Percentiles rank a stretch among this genome's conserved stretches.
Evolutionary conservation across 176 grass and related monocot species (phyloP).

Genomic region (Otatea glauca): DNA sequence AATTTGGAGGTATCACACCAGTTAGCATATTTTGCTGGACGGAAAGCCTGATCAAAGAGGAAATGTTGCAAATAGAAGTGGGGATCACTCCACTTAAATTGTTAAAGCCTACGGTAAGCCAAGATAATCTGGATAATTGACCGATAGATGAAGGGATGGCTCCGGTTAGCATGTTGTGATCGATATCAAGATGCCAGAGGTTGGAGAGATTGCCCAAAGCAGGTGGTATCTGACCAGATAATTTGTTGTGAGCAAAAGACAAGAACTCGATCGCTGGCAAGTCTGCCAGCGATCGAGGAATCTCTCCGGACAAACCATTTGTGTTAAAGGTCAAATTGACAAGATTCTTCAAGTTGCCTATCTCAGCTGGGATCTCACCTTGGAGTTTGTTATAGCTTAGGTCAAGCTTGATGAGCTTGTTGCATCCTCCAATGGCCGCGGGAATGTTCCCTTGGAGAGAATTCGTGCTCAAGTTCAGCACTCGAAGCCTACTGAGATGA

Average conservation of each 20-base stretch:
- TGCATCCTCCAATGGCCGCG: not conserved
- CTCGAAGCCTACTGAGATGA: not conserved
- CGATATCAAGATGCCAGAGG: not conserved
- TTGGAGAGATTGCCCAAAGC: not conserved
- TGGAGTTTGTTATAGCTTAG: conserved; percentile 24
- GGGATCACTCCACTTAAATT: conserved; percentile 37
- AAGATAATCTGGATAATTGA: not conserved
- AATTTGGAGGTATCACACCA: not conserved
- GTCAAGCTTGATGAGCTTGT: not conserved
- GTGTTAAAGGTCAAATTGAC: not conserved
- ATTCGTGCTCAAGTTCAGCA: conserved; percentile 32
- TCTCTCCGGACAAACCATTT: conserved; percentile 5
- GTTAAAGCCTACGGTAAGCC: not conserved
- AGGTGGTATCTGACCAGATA: conserved; percentile 21
- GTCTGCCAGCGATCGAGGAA: not conserved
- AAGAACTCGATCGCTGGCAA: not conserved
- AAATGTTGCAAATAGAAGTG: conserved; percentile 40
- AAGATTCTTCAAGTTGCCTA: conserved; percentile 13
- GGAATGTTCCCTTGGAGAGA: conserved; percentile 37
- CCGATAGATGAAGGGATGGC: conserved; percentile 41
- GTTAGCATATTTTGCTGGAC: not conserved
- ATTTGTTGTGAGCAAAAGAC: not conserved
- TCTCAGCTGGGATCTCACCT: conserved; percentile 28
- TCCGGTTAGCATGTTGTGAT: not conserved
- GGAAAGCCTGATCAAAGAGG: not conserved